Conservation (phyloP, 768 basidiomycete genomes). For the Chalciporus piperatus region DNA sequence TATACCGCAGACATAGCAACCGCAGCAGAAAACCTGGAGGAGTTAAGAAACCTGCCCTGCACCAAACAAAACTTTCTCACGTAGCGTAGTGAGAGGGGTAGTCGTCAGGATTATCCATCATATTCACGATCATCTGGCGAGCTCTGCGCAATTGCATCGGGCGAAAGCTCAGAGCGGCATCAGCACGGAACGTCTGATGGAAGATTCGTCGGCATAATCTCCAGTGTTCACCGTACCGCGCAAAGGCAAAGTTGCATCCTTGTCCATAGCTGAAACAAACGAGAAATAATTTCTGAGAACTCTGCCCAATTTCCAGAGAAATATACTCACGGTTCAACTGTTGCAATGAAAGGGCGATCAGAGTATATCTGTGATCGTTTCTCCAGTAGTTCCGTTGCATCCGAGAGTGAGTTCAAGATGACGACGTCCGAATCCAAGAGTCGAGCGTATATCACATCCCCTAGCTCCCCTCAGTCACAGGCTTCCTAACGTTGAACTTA, state of each 20-base stretch:
- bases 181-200: conserved; percentile 10
- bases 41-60: neutral
- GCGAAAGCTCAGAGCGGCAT: conserved; percentile 2
- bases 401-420: conserved; percentile 43
- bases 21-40: conserved; percentile 28
- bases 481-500: neutral
- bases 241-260: conserved; percentile 7
- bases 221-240: conserved; percentile 11
- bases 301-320: too few species aligned
- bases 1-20: conserved; percentile 20
- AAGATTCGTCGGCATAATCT: conserved; percentile 16
- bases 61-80: neutral
- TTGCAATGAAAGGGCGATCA: conserved; percentile 40
- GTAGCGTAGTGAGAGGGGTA: conserved; percentile 9
- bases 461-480: conserved; percentile 18
- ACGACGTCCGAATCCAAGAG: conserved; percentile 45
- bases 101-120: conserved; percentile 4
- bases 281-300: neutral
- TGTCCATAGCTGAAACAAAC: conserved; percentile 14
- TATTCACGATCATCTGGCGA: conserved; percentile 2
- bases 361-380: too few species aligned
- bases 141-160: conserved; percentile 9
- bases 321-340: conserved; percentile 15
- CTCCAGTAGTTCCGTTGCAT: conserved; percentile 46
- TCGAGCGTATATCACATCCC: conserved; percentile 46